Conservation (phyloP, 352 stramenopile genomes). For the Peronospora tabacina region DNA sequence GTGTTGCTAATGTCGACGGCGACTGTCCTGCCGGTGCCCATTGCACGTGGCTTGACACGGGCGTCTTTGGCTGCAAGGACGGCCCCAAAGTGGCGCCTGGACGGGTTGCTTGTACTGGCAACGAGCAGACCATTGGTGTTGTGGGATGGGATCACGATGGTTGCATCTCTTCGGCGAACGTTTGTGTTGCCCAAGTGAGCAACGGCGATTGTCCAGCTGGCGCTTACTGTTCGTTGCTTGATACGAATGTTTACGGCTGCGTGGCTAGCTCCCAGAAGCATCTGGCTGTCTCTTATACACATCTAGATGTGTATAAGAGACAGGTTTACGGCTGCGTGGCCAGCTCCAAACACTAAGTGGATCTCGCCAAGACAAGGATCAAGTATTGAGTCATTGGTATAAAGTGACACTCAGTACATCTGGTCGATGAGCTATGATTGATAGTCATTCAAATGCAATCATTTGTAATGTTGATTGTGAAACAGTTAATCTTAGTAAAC, state of each 20-base stretch:
- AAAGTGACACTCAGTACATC: too few species aligned
- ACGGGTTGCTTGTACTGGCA: conserved; percentile 4
- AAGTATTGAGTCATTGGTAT: too few species aligned
- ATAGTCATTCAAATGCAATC: too few species aligned
- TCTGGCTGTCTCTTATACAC: too few species aligned
- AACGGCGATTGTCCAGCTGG: conserved; percentile 15
- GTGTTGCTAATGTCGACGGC: conserved; percentile 14
- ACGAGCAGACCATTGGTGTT: conserved; percentile 8
- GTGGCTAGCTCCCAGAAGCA: conserved; percentile 8
- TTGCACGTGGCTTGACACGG: conserved; percentile 15
- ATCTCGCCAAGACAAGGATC: too few species aligned
- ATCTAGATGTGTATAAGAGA: too few species aligned
- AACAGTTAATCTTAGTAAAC: too few species aligned
- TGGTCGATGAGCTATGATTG: too few species aligned
- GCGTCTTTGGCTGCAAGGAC: conserved; percentile 20
- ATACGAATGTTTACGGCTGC: conserved; percentile 31
- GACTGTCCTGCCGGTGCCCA: conserved; percentile 14
- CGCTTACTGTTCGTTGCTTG: conserved; percentile 20
- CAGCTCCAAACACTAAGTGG: conserved; percentile 14
- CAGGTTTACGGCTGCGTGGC: conserved; percentile 26
- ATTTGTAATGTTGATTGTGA: too few species aligned
- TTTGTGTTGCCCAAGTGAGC: conserved; percentile 24
- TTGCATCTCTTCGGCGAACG: conserved; percentile 12
- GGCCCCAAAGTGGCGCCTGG: conserved; percentile 3
- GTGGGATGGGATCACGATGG: conserved; percentile 21